phyloP scores from a whole-genome alignment of 202 grass and related monocot genomes.

The Panicum hallii region DNA sequence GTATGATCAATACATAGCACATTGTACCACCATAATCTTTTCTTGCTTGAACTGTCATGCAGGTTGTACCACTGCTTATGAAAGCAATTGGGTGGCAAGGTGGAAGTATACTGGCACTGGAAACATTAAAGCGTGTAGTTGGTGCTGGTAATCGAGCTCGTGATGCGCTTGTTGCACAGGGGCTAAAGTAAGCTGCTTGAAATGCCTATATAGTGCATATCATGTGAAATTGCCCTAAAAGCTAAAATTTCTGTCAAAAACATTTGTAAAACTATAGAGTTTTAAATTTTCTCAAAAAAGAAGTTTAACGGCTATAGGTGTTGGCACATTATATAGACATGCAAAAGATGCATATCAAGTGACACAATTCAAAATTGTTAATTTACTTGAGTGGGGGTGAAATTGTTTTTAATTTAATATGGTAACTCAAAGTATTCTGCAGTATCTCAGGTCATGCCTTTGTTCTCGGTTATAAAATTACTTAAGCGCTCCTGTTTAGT shows the following conservation, averaged over 20 bases:
- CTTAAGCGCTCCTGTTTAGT: neutral
- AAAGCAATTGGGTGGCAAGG: conserved; percentile 99
- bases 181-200: conserved; percentile 79
- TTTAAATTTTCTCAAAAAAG: neutral
- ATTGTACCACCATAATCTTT: conserved; percentile 28
- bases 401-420: conserved; percentile 35
- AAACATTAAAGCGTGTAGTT: conserved; percentile 97
- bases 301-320: neutral
- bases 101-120: conserved; percentile 91
- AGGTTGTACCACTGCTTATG: conserved; percentile 98
- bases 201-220: conserved; percentile 23
- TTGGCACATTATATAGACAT: neutral
- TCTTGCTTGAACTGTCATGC: conserved; percentile 53
- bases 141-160: conserved; percentile 96
- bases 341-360: neutral
- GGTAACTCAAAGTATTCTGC: conserved; percentile 15
- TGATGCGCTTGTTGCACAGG: conserved; percentile 97
- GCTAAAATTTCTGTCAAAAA: neutral
- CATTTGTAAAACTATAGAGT: neutral
- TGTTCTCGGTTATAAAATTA: conserved; percentile 25
- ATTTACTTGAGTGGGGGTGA: neutral
- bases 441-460: conserved; percentile 13
- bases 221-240: conserved; percentile 3
- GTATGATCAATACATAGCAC: conserved; percentile 6
- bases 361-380: neutral